Base-by-base conservation (phyloP, 129 eudicot species). In the Helianthus tuberosus region DNA sequence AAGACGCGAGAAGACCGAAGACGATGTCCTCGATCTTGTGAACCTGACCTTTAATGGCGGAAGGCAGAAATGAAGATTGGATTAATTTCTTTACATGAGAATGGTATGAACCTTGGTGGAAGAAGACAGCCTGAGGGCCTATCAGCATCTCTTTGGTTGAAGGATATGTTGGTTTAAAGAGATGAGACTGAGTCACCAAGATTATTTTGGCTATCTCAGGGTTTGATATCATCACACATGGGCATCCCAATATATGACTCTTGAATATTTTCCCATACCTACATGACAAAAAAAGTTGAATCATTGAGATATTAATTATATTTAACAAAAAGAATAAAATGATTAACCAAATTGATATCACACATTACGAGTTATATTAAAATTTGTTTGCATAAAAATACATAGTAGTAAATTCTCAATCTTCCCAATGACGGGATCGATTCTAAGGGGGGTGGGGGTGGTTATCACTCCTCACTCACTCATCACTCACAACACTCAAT, bases 181-280 rank as follows among this genome's bases (percentile, higher is more conserved):
- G 86, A 84, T 94, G 93, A 39, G 98, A 87, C 50, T 85, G 81
- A 32, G 68, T 83, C 66, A 86, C 93, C 41, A 94, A 77, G 11
- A 94, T 89, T 0, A 53, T 29, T 63, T 85, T 88, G 13, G 89
- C 96, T 49, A 96, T 85, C 61, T 88, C 96, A 8, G 97, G 97
- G 86, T 91, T 90, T 46, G 98, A 84, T 25, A 88, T 94, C 98
- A 90, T 94, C 72, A 94, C 98, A 77, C 96, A 90, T 6, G 97
- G 98, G 70, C 97, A 94, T 50, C 98, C 98, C 72, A 94, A 39
- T 77, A 94, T 90, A 74, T 88, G 87, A 3, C 89, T 90, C 88
- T 94, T 94, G 77, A 94, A 90, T 36, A 90, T 82, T 11, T 77
- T 73, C 11, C 97, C 98, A 78, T 88, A 84, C 88, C 98, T 93